Evolutionary conservation across 2,329 filamentous ascomycete species (phyloP), one percentile per base, ranked within the genome.

Genomic region (Aspergillus tubingensis): DNA sequence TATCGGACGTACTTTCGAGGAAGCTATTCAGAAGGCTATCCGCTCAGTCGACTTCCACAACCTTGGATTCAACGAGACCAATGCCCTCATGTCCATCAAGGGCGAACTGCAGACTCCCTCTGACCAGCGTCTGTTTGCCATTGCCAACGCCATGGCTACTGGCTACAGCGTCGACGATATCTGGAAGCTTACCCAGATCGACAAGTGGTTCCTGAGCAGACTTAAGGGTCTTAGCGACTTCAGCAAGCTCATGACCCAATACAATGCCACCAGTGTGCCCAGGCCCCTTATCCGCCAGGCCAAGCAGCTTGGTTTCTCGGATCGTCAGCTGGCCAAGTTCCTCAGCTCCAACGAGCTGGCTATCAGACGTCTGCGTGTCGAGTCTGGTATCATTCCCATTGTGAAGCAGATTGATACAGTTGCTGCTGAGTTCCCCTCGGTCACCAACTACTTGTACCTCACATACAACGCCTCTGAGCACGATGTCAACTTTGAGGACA

Each of bases 401-500:
- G 94, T 97, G 58, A 98, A 98, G 85, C 94, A 98, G 80, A 98
- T 99, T 61, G 95, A 99, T 80, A 99, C 95, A 0, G 95, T 99
- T 51, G 95, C 95, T 53, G 95, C 93, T 15, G 95, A 99, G 77
- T 98, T 97, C 81, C 94, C 94, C 6, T 91, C 92, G 5, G 89
- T 86, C 67, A 98, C 95, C 19, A 98, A 99, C 79, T 99, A 99
- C 74, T 85, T 98, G 10, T 98, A 98, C 78, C 82, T 96, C 62
- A 98, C 95, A 0, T 98, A 98, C 82, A 97, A 97, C 72, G 94
- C 91, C 13, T 88, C 87, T 0, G 90, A 94, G 76, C 88, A 91
- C 67, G 95, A 99, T 70, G 82, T 98, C 58, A 74, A 76, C 13
- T 98, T 98, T 72, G 84, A 92, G 8, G 95, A 99, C 73, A 88